Conservation (phyloP, 306 rosid genomes). For the Prunus armeniaca region DNA sequence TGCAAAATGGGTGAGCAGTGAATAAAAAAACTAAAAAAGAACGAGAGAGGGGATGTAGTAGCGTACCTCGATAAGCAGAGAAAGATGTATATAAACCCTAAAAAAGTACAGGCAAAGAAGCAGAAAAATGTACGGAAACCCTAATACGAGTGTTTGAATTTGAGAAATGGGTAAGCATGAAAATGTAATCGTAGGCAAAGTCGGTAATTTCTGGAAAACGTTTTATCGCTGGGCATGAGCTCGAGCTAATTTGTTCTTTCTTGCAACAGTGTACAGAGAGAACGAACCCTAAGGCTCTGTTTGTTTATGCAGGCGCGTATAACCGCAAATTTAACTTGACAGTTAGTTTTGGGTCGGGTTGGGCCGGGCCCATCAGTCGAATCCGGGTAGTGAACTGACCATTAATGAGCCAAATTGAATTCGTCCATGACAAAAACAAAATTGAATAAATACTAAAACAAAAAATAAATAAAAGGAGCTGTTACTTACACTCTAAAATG, state of each 20-base stretch:
- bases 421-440: no score
- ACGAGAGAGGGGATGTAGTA: neutral
- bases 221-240: neutral
- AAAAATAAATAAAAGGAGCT: no score
- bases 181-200: neutral
- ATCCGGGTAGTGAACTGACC: no score
- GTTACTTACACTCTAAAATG: no score
- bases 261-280: neutral
- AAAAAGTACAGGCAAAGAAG: neutral
- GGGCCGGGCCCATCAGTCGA: no score
- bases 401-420: no score
- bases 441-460: no score
- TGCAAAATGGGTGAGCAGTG: neutral
- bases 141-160: neutral
- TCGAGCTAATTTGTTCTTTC: neutral
- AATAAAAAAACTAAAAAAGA: neutral
- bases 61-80: conserved; percentile 10
- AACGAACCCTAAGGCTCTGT: conserved; percentile 6
- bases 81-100: neutral
- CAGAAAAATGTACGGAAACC: neutral
- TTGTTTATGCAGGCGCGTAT: neutral
- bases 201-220: neutral
- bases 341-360: no score
- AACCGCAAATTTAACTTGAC: neutral
- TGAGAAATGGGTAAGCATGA: neutral